phyloP scores from a whole-genome alignment of 2,329 filamentous ascomycete genomes.

The Cytospora chrysosperma region DNA sequence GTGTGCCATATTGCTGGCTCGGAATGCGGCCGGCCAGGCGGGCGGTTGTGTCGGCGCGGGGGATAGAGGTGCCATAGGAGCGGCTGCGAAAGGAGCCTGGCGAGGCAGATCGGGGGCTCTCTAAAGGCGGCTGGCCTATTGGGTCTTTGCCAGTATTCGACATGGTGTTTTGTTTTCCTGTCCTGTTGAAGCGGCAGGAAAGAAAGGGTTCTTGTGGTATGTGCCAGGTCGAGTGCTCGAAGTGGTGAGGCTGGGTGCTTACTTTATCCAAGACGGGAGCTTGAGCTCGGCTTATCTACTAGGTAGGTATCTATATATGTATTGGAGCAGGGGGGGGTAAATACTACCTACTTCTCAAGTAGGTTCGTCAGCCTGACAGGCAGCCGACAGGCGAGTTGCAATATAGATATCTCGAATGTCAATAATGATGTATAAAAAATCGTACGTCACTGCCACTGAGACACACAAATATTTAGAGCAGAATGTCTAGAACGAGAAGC shows the following conservation, averaged over 20 bases:
- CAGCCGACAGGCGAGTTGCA: constrained; percentile 3
- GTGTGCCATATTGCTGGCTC: constrained; percentile 41
- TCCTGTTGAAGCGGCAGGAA: neutral
- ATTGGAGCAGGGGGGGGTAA: constrained; percentile 1
- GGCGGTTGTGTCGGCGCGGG: constrained; percentile 60
- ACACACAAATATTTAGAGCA: constrained; percentile 2
- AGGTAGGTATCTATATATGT: neutral
- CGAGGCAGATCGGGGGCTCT: constrained; percentile 46
- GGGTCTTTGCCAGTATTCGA: constrained; percentile 31
- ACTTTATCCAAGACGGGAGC: constrained; percentile 7
- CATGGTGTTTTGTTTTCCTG: constrained; percentile 26
- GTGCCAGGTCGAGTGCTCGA: constrained; percentile 6
- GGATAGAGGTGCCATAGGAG: constrained; percentile 51
- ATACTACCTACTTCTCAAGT: too few species aligned
- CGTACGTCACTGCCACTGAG: constrained; percentile 12
- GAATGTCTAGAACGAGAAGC: neutral
- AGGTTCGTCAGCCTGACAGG: constrained; percentile 5
- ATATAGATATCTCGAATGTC: neutral
- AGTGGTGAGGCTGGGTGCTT: constrained; percentile 14
- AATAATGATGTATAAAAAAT: neutral
- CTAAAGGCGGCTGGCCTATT: constrained; percentile 34
- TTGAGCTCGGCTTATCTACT: constrained; percentile 1
- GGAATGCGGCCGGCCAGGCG: constrained; percentile 59
- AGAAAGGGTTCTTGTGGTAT: constrained; percentile 2
- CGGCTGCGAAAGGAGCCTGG: constrained; percentile 45